These are phyloP conservation scores for Brassica incana DNA, from an alignment of 345 rosid genomes.

Conservation along the genomic window DNA sequence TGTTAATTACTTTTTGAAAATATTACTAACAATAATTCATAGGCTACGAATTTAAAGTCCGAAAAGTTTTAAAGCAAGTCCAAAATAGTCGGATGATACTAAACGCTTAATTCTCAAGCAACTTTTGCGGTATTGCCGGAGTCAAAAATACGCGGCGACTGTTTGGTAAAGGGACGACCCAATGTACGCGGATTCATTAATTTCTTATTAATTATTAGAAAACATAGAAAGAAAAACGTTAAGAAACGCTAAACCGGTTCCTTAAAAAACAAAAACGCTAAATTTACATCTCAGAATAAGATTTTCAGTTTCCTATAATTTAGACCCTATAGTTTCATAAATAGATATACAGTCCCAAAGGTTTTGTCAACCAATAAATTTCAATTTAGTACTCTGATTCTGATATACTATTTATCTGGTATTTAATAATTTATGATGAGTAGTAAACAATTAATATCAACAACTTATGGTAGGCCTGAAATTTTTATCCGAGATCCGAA, in stretches of 20 bases:
- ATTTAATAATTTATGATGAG: neutral
- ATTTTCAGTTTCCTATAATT: neutral
- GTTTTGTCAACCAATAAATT: neutral
- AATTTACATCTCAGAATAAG: neutral
- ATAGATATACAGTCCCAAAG: neutral
- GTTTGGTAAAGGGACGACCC: constrained; percentile 25
- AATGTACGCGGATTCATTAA: constrained; percentile 25
- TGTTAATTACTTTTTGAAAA: neutral
- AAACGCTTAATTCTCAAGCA: constrained; percentile 34
- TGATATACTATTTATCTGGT: neutral
- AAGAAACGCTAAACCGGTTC: constrained; percentile 30
- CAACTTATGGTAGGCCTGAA: neutral
- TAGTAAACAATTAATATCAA: too few relatives aligned
- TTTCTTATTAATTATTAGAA: constrained; percentile 1
- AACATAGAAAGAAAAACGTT: constrained; percentile 5
- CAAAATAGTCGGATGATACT: constrained; percentile 14
- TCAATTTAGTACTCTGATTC: neutral
- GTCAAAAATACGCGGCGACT: constrained; percentile 38
- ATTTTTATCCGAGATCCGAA: too few relatives aligned
- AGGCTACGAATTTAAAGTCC: constrained; percentile 13
- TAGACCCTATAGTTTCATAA: constrained; percentile 1
- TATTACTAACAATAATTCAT: neutral
- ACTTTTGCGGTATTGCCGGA: neutral
- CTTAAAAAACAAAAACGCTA: neutral
- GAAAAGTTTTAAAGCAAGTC: neutral